A percentile compares a stretch with the other conserved stretches of the same genome.
These are phyloP conservation scores for Leishmania gerbilli DNA, from an alignment of 208 protist genomes.

Conservation along the genomic window DNA sequence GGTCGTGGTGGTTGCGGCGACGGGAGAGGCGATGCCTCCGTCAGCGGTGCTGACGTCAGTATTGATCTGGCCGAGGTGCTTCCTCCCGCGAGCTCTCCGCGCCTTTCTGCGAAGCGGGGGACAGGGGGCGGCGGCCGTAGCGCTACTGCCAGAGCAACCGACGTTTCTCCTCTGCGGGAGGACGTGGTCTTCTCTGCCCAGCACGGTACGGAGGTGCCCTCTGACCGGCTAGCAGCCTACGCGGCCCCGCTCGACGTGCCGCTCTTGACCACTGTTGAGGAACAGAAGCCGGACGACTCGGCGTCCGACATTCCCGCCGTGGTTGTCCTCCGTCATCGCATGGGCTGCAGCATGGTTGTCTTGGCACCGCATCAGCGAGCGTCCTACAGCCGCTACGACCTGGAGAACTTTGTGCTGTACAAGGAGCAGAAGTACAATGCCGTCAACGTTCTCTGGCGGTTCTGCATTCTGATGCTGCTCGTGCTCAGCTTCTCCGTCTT, in stretches of 20 bases:
- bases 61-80: not conserved
- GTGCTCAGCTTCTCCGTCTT: constrained; percentile 48
- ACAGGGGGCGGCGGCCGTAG: not conserved
- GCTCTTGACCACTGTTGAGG: constrained; percentile 12
- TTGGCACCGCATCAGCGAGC: constrained; percentile 32
- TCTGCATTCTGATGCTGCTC: constrained; percentile 47
- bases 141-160: not conserved
- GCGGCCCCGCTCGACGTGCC: not conserved
- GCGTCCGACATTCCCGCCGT: constrained; percentile 11
- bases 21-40: not conserved
- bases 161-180: not conserved
- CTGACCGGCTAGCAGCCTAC: not conserved
- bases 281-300: constrained; percentile 7
- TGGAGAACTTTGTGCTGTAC: constrained; percentile 67
- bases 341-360: constrained; percentile 51
- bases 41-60: not conserved
- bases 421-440: constrained; percentile 85
- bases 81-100: not conserved
- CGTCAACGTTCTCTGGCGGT: constrained; percentile 69
- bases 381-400: constrained; percentile 31
- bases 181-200: not conserved
- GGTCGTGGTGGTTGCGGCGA: not conserved
- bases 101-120: not conserved
- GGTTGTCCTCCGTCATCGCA: constrained; percentile 54
- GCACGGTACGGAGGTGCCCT: not conserved